Evolutionary conservation across 2,329 filamentous ascomycete species (phyloP).

Genomic region (Microcyclospora tardicrescens): DNA sequence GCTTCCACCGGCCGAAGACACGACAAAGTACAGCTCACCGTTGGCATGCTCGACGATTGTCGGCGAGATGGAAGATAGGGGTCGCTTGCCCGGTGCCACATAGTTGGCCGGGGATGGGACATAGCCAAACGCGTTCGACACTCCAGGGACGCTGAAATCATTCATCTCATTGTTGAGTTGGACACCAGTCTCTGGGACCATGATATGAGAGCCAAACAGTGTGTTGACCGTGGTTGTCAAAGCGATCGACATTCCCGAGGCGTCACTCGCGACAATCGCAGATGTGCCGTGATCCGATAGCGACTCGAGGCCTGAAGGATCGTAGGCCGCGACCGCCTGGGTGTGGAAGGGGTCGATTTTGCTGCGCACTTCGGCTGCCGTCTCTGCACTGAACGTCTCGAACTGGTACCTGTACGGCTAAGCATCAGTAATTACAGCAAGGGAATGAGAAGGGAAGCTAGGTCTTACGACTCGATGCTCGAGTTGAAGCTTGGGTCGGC

Average conservation of each 20-base stretch:
- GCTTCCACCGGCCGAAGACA: conserved; percentile 68
- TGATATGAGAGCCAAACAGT: conserved; percentile 65
- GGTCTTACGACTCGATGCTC: conserved; percentile 32
- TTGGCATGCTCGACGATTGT: conserved; percentile 59
- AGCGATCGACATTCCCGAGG: conserved; percentile 60
- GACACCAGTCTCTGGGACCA: conserved; percentile 71
- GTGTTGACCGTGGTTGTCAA: conserved; percentile 82
- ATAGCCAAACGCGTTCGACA: conserved; percentile 73
- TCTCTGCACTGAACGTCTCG: conserved; percentile 50
- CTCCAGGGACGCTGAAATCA: conserved; percentile 76
- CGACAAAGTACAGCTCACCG: conserved; percentile 51
- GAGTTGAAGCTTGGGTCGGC: conserved; percentile 69
- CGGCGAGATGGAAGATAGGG: conserved; percentile 70
- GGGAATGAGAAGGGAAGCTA: too few relatives aligned
- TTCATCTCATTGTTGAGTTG: conserved; percentile 51
- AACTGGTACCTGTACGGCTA: conserved; percentile 43
- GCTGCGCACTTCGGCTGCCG: conserved; percentile 45
- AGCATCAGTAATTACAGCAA: too few relatives aligned
- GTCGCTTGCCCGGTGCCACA: conserved; percentile 66
- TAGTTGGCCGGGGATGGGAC: conserved; percentile 69
- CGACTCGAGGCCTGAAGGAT: conserved; percentile 53
- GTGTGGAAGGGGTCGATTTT: conserved; percentile 63
- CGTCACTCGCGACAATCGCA: conserved; percentile 60
- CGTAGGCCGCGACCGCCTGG: conserved; percentile 59
- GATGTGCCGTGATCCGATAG: conserved; percentile 62